Evolutionary conservation across 2,329 filamentous ascomycete species (phyloP).

Genomic region (Tolypocladium nubicola): DNA sequence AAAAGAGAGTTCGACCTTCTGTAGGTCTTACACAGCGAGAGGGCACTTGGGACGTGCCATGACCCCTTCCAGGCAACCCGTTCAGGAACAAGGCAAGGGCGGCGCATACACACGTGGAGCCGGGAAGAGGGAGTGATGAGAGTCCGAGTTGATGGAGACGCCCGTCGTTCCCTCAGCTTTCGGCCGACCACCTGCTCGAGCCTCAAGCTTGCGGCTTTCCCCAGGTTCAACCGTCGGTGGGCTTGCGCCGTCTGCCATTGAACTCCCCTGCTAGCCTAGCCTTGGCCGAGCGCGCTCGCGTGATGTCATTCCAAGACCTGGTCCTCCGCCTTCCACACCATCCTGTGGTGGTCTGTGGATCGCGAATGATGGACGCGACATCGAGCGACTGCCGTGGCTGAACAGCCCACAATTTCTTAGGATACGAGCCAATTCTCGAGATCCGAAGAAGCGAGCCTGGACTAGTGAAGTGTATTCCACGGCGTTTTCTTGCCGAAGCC

Average conservation of each 20-base stretch:
- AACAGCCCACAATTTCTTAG: not conserved
- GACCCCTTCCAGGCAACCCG: not conserved
- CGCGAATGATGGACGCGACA: not conserved
- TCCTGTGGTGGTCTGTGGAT: not conserved
- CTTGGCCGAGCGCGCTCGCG: not conserved
- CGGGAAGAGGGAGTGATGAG: not conserved
- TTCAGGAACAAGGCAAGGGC: constrained; percentile 1
- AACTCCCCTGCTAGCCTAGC: not conserved
- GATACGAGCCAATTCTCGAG: not conserved
- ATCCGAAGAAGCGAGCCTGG: not conserved
- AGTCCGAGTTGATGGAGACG: not conserved
- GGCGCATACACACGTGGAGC: not conserved
- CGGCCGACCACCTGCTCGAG: not conserved
- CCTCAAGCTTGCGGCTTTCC: not conserved
- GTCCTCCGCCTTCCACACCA: not conserved
- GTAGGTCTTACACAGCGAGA: constrained; percentile 10
- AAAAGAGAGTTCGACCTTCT: constrained; percentile 4
- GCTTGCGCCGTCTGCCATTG: not conserved
- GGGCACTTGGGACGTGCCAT: not conserved
- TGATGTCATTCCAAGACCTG: not conserved
- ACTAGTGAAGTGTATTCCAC: not conserved
- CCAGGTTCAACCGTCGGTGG: not conserved
- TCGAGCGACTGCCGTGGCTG: not conserved
- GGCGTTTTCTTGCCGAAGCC: not conserved
- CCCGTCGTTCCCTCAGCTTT: not conserved